Percentiles rank a stretch among this genome's conserved stretches.
These are phyloP conservation scores for Beauveria varroae DNA, from an alignment of 2,329 filamentous ascomycete species.

Conservation along the genomic window DNA sequence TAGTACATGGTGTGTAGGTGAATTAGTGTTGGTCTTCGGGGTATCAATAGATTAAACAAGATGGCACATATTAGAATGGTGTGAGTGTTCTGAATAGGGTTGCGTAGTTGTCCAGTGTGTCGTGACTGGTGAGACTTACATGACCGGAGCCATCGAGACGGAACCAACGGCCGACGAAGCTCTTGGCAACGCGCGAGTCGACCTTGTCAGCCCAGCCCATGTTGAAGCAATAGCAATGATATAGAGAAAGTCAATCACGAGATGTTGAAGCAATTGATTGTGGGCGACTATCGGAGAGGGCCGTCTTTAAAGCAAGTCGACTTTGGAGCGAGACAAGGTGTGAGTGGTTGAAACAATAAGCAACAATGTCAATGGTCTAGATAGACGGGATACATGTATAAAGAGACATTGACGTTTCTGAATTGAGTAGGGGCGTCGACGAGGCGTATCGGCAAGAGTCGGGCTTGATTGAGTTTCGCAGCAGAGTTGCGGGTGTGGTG, in stretches of 20 bases:
- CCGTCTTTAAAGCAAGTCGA: neutral
- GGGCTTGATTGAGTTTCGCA: neutral
- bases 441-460: neutral
- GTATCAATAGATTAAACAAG: neutral
- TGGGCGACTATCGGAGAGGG: neutral
- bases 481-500: neutral
- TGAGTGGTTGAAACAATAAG: neutral
- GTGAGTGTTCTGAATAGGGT: neutral
- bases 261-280: neutral
- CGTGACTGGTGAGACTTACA: slow-evolving; percentile 43
- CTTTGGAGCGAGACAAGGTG: neutral
- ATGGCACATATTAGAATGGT: neutral
- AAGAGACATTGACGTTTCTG: neutral
- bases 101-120: neutral
- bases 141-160: slow-evolving; percentile 75
- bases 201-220: slow-evolving; percentile 44
- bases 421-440: neutral
- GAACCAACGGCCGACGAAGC: slow-evolving; percentile 65
- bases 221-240: neutral
- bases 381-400: neutral
- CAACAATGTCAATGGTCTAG: neutral
- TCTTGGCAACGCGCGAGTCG: slow-evolving; percentile 54
- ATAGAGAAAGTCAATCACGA: neutral
- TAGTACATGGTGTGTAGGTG: neutral
- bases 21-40: neutral